These are phyloP conservation scores for Mrakia hoshinonis DNA, from an alignment of 768 basidiomycete genomes.

Conservation along the genomic window DNA sequence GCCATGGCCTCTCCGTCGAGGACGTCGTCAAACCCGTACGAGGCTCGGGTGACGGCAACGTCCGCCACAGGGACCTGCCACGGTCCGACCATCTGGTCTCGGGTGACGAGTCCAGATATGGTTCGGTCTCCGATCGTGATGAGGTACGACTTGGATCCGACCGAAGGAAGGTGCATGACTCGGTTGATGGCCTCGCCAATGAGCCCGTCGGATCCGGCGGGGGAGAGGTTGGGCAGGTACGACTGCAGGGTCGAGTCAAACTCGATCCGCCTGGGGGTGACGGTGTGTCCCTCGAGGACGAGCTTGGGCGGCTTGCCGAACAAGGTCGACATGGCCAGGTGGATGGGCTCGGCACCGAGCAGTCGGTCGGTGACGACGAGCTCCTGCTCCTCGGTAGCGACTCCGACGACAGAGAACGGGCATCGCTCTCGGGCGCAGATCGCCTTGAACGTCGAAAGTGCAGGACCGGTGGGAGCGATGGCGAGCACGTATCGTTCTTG, in stretches of 20 bases:
- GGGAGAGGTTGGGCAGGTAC: slow-evolving; percentile 48
- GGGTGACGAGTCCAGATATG: slow-evolving; percentile 84
- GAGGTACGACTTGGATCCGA: slow-evolving; percentile 92
- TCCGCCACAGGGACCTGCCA: slow-evolving; percentile 98
- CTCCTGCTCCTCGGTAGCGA: slow-evolving; percentile 69
- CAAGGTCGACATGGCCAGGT: slow-evolving; percentile 84
- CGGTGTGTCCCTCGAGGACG: slow-evolving; percentile 59
- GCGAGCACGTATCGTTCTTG: slow-evolving; percentile 97
- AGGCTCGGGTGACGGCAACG: slow-evolving; percentile 88
- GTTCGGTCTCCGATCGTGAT: slow-evolving; percentile 96
- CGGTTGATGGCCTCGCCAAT: slow-evolving; percentile 62
- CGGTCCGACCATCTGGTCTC: slow-evolving; percentile 98
- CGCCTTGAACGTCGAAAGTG: slow-evolving; percentile 54
- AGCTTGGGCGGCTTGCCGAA: slow-evolving; percentile 95
- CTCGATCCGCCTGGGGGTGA: slow-evolving; percentile 42
- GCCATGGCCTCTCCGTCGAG: slow-evolving; percentile 90
- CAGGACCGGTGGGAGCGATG: slow-evolving; percentile 54
- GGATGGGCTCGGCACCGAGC: slow-evolving; percentile 67
- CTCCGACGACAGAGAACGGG: slow-evolving; percentile 85
- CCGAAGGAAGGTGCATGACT: slow-evolving; percentile 80
- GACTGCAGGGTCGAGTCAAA: slow-evolving; percentile 66
- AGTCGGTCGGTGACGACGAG: slow-evolving; percentile 83
- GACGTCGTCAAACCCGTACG: slow-evolving; percentile 77
- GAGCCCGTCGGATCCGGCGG: slow-evolving; percentile 44
- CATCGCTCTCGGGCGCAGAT: slow-evolving; percentile 84